Conservation (phyloP, 2,329 filamentous ascomycete species). For the Venturia pyrina region DNA sequence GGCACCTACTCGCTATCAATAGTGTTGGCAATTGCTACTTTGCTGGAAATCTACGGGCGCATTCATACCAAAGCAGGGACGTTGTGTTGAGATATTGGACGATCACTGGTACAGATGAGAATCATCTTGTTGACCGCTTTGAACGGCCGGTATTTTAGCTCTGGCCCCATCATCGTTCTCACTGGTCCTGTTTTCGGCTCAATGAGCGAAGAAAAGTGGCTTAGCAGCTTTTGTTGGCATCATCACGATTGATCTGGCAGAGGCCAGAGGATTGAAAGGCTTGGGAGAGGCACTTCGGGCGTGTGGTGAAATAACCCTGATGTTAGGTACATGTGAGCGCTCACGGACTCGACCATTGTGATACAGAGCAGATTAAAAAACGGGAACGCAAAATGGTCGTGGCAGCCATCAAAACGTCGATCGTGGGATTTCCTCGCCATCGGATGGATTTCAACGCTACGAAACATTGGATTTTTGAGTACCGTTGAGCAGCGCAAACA, state of each 20-base stretch:
- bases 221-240: not conserved
- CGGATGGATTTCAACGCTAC: no score
- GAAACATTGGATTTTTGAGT: no score
- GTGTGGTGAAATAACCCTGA: not conserved
- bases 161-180: not conserved
- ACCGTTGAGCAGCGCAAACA: no score
- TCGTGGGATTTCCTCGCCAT: not conserved
- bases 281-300: not conserved
- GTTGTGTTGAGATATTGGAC: not conserved
- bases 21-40: not conserved
- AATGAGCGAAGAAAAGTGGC: not conserved
- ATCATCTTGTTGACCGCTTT: not conserved
- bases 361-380: not conserved
- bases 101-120: not conserved
- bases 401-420: not conserved
- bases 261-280: not conserved
- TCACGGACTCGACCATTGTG: not conserved
- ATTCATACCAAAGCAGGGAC: not conserved
- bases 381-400: not conserved
- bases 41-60: not conserved
- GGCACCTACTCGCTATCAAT: not conserved
- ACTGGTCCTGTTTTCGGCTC: not conserved
- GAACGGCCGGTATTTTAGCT: not conserved
- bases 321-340: not conserved
- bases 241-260: not conserved